A percentile compares a stretch with the other conserved stretches of the same genome.
phyloP scores from a whole-genome alignment of 352 stramenopile species.

The Phytophthora podocarpi region DNA sequence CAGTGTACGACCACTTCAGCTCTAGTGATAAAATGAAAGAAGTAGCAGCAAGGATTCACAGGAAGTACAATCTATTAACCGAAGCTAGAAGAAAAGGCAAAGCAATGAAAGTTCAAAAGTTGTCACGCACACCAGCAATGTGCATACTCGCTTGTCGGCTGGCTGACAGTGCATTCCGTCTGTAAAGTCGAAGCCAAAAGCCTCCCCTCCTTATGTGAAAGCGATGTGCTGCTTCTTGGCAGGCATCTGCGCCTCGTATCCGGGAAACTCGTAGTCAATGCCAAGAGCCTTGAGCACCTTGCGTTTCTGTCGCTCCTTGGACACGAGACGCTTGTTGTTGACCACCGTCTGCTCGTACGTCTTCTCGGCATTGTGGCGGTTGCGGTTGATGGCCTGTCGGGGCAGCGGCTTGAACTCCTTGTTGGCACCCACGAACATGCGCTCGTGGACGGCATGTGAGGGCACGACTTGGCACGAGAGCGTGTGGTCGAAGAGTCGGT shows the following conservation, averaged over 20 bases:
- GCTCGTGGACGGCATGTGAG: constrained; percentile 84
- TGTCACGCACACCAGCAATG: background rate
- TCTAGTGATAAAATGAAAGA: too few relatives aligned
- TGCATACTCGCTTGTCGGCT: background rate
- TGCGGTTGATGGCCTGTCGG: constrained; percentile 71
- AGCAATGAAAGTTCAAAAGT: constrained; percentile 15
- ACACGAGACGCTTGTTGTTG: constrained; percentile 74
- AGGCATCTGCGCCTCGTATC: constrained; percentile 68
- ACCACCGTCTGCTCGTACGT: constrained; percentile 75
- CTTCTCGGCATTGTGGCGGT: constrained; percentile 80
- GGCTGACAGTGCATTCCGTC: constrained; percentile 11
- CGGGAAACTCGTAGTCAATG: constrained; percentile 88
- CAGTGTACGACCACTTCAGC: too few relatives aligned
- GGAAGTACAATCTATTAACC: constrained; percentile 40
- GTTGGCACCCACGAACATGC: constrained; percentile 89
- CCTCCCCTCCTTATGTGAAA: constrained; percentile 48
- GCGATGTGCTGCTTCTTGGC: constrained; percentile 81
- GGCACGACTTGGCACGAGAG: constrained; percentile 94
- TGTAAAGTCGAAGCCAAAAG: background rate
- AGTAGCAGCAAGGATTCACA: too few relatives aligned
- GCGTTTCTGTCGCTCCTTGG: constrained; percentile 82
- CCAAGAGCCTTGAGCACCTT: constrained; percentile 73
- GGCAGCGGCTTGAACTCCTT: constrained; percentile 82
- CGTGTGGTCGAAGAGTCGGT: constrained; percentile 94
- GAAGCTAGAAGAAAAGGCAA: constrained; percentile 19